phyloP scores from a whole-genome alignment of 192 early-diverging fungal species.

The Coemansia furcata region DNA sequence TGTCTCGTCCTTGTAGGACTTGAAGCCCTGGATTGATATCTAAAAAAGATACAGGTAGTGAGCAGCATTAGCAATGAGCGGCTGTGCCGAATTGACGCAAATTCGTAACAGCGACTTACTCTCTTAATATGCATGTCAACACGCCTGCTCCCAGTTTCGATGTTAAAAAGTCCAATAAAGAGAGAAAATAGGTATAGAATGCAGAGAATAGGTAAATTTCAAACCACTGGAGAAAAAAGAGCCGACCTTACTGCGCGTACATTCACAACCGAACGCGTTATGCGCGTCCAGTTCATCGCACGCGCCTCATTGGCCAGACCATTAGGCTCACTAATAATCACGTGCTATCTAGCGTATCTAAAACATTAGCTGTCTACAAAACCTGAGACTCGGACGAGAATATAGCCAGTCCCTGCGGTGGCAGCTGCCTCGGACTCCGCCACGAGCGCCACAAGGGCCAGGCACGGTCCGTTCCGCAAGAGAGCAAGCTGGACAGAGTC shows the following conservation, averaged over 20 bases:
- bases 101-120: slow-evolving; percentile 11
- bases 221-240: neutral
- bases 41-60: slow-evolving; percentile 2
- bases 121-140: slow-evolving; percentile 43
- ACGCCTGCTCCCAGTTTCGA: neutral
- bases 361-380: slow-evolving; percentile 7
- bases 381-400: slow-evolving; percentile 32
- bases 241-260: neutral
- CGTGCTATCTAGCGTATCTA: neutral
- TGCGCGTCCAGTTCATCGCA: neutral
- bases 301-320: slow-evolving; percentile 9
- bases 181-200: neutral
- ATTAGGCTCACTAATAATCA: neutral
- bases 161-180: slow-evolving; percentile 3
- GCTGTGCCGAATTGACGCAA: neutral
- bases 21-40: slow-evolving; percentile 98
- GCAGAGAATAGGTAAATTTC: neutral
- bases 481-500: slow-evolving; percentile 15
- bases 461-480: neutral
- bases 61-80: neutral
- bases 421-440: neutral
- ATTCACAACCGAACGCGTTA: neutral
- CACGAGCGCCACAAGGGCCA: slow-evolving; percentile 1
- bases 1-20: slow-evolving; percentile 98
- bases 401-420: neutral